Evolutionary conservation across 2,329 filamentous ascomycete genomes (phyloP).

Genomic region (Fusarium metavorans): DNA sequence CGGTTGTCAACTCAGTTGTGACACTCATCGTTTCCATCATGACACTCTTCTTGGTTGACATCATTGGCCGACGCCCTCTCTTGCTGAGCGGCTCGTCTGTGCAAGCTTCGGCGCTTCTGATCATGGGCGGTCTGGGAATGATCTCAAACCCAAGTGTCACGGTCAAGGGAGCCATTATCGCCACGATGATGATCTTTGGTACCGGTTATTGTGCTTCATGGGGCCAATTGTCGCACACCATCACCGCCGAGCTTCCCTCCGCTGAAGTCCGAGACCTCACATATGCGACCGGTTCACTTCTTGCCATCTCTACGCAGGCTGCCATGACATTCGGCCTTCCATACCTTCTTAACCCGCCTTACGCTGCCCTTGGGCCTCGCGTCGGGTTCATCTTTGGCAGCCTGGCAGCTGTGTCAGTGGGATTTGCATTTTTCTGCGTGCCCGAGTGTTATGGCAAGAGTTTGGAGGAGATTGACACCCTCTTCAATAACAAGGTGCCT

Average conservation of each 20-base stretch:
- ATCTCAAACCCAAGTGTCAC: slow-evolving; percentile 17
- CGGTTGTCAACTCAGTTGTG: slow-evolving; percentile 35
- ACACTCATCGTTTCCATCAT: slow-evolving; percentile 29
- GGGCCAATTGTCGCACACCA: slow-evolving; percentile 51
- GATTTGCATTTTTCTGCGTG: slow-evolving; percentile 35
- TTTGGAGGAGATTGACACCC: slow-evolving; percentile 42
- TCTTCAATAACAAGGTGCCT: slow-evolving; percentile 32
- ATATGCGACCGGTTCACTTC: slow-evolving; percentile 43
- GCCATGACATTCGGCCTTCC: slow-evolving; percentile 49
- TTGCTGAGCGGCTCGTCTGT: slow-evolving; percentile 45
- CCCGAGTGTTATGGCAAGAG: slow-evolving; percentile 38
- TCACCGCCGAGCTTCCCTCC: slow-evolving; percentile 51
- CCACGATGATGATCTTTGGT: slow-evolving; percentile 48
- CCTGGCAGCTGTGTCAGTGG: slow-evolving; percentile 16
- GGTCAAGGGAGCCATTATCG: slow-evolving; percentile 47
- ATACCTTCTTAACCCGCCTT: slow-evolving; percentile 51
- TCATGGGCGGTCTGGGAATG: slow-evolving; percentile 53
- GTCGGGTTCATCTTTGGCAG: slow-evolving; percentile 35
- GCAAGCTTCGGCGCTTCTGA: slow-evolving; percentile 47
- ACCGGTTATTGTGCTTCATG: slow-evolving; percentile 49
- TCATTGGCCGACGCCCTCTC: slow-evolving; percentile 36
- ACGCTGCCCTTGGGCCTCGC: slow-evolving; percentile 48
- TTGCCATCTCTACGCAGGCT: slow-evolving; percentile 24
- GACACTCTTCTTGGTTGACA: slow-evolving; percentile 34
- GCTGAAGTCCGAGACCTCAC: slow-evolving; percentile 48